Evolutionary conservation across 2,329 filamentous ascomycete species (phyloP).

Genomic region (Lachnellula cervina): DNA sequence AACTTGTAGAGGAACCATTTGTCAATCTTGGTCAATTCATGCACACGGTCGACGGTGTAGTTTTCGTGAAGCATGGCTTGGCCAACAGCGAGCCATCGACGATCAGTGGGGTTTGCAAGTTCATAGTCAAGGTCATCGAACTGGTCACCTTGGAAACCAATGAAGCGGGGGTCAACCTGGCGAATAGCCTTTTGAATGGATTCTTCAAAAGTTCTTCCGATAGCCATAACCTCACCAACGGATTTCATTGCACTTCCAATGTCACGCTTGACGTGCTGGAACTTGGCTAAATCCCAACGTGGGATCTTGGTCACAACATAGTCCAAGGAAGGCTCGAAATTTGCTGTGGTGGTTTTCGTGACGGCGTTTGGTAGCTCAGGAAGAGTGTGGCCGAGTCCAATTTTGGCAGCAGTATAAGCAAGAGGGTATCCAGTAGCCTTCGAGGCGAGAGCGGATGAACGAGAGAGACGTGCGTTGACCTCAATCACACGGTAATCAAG

Average conservation of each 20-base stretch:
- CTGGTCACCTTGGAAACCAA: conserved; percentile 92
- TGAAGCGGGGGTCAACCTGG: conserved; percentile 86
- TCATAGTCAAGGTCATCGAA: conserved; percentile 91
- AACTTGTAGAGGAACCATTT: conserved; percentile 99
- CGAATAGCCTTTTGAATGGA: conserved; percentile 98
- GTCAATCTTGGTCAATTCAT: conserved; percentile 96
- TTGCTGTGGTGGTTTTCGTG: conserved; percentile 96
- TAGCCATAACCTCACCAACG: conserved; percentile 98
- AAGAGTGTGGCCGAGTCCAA: conserved; percentile 90
- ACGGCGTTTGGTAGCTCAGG: conserved; percentile 96
- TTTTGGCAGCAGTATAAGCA: conserved; percentile 97
- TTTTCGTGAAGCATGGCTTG: conserved; percentile 97
- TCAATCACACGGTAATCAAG: conserved; percentile 98
- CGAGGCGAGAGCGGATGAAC: conserved; percentile 92
- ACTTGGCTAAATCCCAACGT: conserved; percentile 96
- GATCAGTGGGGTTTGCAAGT: conserved; percentile 88
- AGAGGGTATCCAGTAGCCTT: conserved; percentile 98
- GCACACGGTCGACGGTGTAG: conserved; percentile 86
- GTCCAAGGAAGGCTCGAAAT: conserved; percentile 95
- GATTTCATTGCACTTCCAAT: conserved; percentile 99
- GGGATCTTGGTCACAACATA: conserved; percentile 99
- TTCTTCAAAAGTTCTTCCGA: conserved; percentile 96
- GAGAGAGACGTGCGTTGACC: conserved; percentile 96
- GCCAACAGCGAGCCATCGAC: conserved; percentile 93
- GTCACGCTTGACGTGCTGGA: conserved; percentile 96